phyloP scores from a whole-genome alignment of 2,329 filamentous ascomycete genomes.

The Trichophyton simii region DNA sequence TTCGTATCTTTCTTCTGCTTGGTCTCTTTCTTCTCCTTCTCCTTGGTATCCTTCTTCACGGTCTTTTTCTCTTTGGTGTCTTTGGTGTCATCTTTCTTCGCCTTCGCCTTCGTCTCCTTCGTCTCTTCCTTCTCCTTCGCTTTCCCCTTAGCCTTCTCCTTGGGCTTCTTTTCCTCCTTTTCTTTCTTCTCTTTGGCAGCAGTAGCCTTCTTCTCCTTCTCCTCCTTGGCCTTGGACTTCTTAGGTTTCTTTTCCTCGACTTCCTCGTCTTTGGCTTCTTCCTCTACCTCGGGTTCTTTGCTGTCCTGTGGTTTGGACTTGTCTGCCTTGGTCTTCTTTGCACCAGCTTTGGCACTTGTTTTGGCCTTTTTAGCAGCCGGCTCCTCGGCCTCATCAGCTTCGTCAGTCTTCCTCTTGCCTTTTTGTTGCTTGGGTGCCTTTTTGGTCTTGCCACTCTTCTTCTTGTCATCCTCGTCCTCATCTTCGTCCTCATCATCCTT shows the following conservation, averaged over 20 bases:
- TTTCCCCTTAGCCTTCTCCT: conserved; percentile 13
- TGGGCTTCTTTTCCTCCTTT: conserved; percentile 13
- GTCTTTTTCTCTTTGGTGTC: neutral
- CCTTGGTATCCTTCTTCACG: neutral
- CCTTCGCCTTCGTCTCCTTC: conserved; percentile 15
- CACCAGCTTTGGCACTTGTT: conserved; percentile 6
- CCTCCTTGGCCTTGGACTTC: neutral
- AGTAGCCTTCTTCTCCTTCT: conserved; percentile 12
- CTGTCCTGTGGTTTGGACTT: conserved; percentile 7
- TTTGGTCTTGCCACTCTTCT: conserved; percentile 23
- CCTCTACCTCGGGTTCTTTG: conserved; percentile 6
- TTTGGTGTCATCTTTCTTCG: conserved; percentile 8
- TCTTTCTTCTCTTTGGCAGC: conserved; percentile 10
- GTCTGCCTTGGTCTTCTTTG: conserved; percentile 1
- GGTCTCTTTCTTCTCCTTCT: neutral
- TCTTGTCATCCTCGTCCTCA: conserved; percentile 6
- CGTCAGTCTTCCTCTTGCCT: conserved; percentile 24
- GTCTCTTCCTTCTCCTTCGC: conserved; percentile 1
- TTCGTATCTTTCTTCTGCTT: conserved; percentile 10
- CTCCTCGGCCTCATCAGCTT: conserved; percentile 12
- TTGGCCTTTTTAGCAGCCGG: conserved; percentile 14
- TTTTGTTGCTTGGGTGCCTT: conserved; percentile 21
- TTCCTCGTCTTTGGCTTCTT: conserved; percentile 4
- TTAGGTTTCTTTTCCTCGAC: conserved; percentile 8
- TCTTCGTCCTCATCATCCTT: neutral